Conservation (phyloP, 257 asterid genomes). For the Cynanchum wilfordii region DNA sequence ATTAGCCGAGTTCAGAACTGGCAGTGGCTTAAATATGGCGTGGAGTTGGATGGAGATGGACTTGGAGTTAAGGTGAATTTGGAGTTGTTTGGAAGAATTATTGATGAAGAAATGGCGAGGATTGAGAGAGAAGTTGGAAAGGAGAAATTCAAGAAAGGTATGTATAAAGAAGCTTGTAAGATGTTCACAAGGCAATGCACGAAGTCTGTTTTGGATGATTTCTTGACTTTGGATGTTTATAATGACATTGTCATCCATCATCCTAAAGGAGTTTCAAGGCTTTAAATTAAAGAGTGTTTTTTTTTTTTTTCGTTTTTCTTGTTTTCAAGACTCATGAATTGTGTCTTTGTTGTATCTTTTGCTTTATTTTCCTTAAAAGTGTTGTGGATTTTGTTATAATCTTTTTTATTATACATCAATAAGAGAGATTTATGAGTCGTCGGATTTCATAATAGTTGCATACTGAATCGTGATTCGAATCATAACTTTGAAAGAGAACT, state of each 20-base stretch:
- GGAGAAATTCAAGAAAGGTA: constrained; percentile 67
- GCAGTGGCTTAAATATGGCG: constrained; percentile 88
- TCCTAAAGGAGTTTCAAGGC: constrained; percentile 50
- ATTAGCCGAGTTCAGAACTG: constrained; percentile 95
- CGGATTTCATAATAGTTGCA: no score
- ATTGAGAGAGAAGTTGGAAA: constrained; percentile 73
- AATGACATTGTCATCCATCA: constrained; percentile 60
- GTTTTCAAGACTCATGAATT: no score
- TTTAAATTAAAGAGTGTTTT: constrained; percentile 21
- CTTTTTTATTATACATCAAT: no score
- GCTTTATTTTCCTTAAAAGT: no score
- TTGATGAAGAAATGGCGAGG: constrained; percentile 91
- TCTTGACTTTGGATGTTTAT: constrained; percentile 80
- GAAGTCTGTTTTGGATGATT: constrained; percentile 61
- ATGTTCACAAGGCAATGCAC: constrained; percentile 76
- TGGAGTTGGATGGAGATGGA: constrained; percentile 78
- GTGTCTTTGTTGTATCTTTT: no score
- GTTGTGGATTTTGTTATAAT: no score
- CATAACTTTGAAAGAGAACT: no score
- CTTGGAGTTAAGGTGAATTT: constrained; percentile 62
- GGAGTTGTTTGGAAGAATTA: constrained; percentile 76
- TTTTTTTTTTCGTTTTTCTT: no score
- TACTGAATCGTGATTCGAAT: no score
- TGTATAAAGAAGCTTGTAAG: constrained; percentile 76
- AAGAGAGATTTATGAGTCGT: no score